Conservation (phyloP, 306 rosid genomes). For the Dryas alaskensis region DNA sequence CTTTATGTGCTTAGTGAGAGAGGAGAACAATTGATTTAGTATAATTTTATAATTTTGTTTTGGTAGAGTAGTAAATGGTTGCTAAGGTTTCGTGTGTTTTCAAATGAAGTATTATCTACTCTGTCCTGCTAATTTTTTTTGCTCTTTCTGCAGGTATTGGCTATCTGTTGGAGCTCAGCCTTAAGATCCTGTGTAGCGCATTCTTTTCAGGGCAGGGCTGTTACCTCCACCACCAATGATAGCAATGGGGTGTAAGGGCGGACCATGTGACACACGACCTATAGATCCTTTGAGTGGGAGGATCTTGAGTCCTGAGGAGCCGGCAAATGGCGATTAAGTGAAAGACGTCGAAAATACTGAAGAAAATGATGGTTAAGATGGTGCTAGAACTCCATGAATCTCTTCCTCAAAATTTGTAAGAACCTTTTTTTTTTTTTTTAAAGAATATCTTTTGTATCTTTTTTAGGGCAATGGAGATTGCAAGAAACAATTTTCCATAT, state of each 20-base stretch:
- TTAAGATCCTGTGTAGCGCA: conserved; percentile 78
- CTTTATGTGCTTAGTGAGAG: background rate
- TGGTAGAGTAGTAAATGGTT: background rate
- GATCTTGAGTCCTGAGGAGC: conserved; percentile 39
- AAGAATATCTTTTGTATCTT: background rate
- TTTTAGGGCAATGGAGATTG: conserved; percentile 9
- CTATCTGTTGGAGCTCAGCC: conserved; percentile 97
- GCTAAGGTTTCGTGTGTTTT: background rate
- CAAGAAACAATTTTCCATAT: conserved; percentile 19
- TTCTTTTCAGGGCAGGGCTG: conserved; percentile 74
- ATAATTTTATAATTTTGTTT: background rate
- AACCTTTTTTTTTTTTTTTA: background rate
- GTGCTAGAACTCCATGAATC: conserved; percentile 13
- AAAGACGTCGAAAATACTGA: conserved; percentile 11
- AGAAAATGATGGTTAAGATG: conserved; percentile 23
- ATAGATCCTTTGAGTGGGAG: conserved; percentile 70
- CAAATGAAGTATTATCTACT: background rate
- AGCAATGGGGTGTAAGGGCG: conserved; percentile 85
- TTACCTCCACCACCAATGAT: conserved; percentile 88
- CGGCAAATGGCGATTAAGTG: conserved; percentile 25
- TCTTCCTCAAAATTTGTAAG: background rate
- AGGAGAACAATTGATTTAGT: background rate
- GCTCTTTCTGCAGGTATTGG: conserved; percentile 68
- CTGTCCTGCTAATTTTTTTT: background rate
- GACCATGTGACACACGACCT: conserved; percentile 61